These are phyloP conservation scores for Thinopyrum elongatum DNA, from an alignment of 176 grass and related monocot species.

Conservation along the genomic window DNA sequence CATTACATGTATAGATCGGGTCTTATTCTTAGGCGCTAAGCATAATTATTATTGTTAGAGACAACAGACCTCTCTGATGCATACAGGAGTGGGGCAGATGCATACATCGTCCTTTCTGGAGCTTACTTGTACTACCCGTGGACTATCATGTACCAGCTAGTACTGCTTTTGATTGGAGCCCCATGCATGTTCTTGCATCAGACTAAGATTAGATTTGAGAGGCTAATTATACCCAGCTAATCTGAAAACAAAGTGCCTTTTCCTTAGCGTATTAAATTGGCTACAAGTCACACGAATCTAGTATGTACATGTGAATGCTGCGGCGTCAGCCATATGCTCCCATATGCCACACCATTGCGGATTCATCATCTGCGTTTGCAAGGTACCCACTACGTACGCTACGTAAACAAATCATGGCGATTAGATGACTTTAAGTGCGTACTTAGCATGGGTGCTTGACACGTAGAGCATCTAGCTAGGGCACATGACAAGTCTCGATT, in stretches of 20 bases:
- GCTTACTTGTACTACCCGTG: neutral
- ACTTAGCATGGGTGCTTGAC: slow-evolving; percentile 4
- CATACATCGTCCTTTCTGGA: neutral
- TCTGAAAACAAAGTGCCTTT: neutral
- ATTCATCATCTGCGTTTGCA: neutral
- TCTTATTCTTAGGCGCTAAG: neutral
- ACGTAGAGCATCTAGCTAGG: slow-evolving; percentile 35
- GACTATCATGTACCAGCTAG: neutral
- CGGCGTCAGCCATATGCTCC: neutral
- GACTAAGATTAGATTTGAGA: neutral
- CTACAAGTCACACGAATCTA: slow-evolving; percentile 18
- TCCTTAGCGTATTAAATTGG: neutral
- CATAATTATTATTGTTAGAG: neutral
- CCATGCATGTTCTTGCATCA: neutral
- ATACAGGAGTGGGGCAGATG: neutral
- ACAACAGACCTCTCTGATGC: neutral
- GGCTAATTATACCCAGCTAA: neutral
- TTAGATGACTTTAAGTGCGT: neutral
- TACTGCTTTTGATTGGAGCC: neutral
- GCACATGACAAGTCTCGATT: slow-evolving; percentile 26
- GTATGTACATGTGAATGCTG: neutral
- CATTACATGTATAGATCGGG: neutral
- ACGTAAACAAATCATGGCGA: neutral
- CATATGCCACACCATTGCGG: neutral
- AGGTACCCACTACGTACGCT: neutral